A percentile compares a stretch with the other conserved stretches of the same genome.
These are phyloP conservation scores for Pseudevernia furfuracea DNA, from an alignment of 495 filamentous ascomycete genomes.

Conservation along the genomic window DNA sequence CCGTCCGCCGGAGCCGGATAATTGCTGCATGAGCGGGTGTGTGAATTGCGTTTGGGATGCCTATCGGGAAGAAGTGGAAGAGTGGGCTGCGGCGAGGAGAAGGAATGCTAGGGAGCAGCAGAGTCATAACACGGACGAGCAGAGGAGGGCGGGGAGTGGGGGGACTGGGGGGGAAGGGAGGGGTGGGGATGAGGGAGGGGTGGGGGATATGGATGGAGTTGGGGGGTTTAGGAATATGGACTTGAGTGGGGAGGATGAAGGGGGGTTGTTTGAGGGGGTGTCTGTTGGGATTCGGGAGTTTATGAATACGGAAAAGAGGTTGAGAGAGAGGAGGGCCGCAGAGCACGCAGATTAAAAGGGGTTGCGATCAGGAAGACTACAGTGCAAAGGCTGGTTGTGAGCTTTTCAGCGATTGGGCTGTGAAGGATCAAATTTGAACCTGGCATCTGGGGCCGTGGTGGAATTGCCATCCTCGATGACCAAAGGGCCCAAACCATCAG, in stretches of 20 bases:
- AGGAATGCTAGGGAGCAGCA: slow-evolving; percentile 32
- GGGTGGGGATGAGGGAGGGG: slow-evolving; percentile 81
- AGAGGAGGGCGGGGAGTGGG: slow-evolving; percentile 35
- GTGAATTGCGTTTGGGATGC: slow-evolving; percentile 96
- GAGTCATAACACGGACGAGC: slow-evolving; percentile 28
- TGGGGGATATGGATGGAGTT: slow-evolving; percentile 54
- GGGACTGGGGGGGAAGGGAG: slow-evolving; percentile 33
- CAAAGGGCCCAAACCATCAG: background rate
- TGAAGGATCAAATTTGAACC: background rate
- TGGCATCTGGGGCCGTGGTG: background rate
- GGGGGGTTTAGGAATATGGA: slow-evolving; percentile 30
- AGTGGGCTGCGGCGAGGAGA: slow-evolving; percentile 64
- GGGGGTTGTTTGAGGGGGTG: slow-evolving; percentile 65
- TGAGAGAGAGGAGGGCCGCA: slow-evolving; percentile 60
- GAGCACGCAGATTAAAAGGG: background rate
- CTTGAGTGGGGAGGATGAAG: slow-evolving; percentile 37
- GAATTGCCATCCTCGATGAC: background rate
- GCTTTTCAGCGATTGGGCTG: background rate
- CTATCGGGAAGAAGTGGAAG: slow-evolving; percentile 83
- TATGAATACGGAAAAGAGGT: slow-evolving; percentile 91
- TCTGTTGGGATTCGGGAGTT: slow-evolving; percentile 94
- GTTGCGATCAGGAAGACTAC: background rate
- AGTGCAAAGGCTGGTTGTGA: background rate
- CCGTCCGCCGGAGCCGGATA: slow-evolving; percentile 82
- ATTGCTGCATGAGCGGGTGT: slow-evolving; percentile 98